Evolutionary conservation across 768 basidiomycete species (phyloP).

Genomic region (Russula virescens): DNA sequence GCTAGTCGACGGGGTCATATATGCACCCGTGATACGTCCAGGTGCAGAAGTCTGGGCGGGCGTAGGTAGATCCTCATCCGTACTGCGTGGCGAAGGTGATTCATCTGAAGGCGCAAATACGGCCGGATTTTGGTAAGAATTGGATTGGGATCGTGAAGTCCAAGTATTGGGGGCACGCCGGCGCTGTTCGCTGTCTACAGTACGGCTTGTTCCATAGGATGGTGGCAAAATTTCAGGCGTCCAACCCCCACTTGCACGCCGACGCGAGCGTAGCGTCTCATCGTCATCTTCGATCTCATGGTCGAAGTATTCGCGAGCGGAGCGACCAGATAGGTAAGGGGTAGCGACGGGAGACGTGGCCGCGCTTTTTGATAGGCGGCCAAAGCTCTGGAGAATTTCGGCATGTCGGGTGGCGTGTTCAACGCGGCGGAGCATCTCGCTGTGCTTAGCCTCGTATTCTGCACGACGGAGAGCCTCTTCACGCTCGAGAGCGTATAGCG

Average conservation of each 20-base stretch:
- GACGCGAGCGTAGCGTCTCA: conserved; percentile 36
- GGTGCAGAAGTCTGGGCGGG: conserved; percentile 11
- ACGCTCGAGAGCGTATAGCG: conserved; percentile 83
- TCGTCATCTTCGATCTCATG: conserved; percentile 33
- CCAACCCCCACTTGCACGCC: conserved; percentile 22
- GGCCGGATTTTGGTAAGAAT: conserved; percentile 23
- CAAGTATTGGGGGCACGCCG: conserved; percentile 24
- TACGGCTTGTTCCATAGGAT: conserved; percentile 30
- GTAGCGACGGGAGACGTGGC: conserved; percentile 22
- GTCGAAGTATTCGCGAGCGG: conserved; percentile 23
- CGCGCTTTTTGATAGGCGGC: conserved; percentile 26
- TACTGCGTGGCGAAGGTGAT: conserved; percentile 64
- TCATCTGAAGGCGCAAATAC: conserved; percentile 38
- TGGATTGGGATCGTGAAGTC: conserved; percentile 32
- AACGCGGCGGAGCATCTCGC: conserved; percentile 36
- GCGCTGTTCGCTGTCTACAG: conserved; percentile 31
- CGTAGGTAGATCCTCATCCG: conserved; percentile 49
- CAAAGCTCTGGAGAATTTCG: conserved; percentile 36
- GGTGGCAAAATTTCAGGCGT: conserved; percentile 26
- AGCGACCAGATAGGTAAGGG: conserved; percentile 12
- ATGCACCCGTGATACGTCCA: conserved; percentile 29
- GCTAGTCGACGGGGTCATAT: conserved; percentile 63
- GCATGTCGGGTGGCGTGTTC: conserved; percentile 39
- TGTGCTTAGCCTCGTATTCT: conserved; percentile 50
- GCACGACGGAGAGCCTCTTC: conserved; percentile 65